A percentile compares a stretch with the other conserved stretches of the same genome.
phyloP scores from a whole-genome alignment of 1,139 yeast genomes.

The Hyphopichia buzzinii region DNA sequence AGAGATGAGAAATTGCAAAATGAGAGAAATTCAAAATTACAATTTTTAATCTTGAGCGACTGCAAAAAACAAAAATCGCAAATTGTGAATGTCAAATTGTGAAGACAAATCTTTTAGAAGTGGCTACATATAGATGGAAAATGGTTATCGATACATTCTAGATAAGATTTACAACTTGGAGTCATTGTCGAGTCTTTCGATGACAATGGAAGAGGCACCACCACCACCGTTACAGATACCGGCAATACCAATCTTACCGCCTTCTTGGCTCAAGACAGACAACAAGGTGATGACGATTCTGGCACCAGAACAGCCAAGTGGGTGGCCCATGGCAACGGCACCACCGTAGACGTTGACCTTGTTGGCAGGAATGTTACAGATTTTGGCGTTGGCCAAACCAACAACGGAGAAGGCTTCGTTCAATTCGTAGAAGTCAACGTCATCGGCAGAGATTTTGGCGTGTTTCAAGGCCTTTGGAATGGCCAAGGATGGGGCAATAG shows the following conservation, averaged over 20 bases:
- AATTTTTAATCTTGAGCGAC: background rate
- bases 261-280: constrained; percentile 73
- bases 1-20: too few species aligned
- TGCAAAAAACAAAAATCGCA: background rate
- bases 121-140: too few species aligned
- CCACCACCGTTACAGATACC: constrained; percentile 99
- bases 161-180: constrained; percentile 23
- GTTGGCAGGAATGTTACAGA: constrained; percentile 59
- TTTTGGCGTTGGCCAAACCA: constrained; percentile 84
- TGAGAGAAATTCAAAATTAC: too few species aligned
- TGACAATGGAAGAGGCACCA: constrained; percentile 68
- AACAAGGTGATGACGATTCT: constrained; percentile 85
- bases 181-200: constrained; percentile 28
- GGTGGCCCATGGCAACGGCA: constrained; percentile 97
- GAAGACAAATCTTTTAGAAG: too few species aligned
- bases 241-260: constrained; percentile 89
- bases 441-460: constrained; percentile 59
- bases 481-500: constrained; percentile 91
- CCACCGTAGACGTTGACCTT: constrained; percentile 96
- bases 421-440: constrained; percentile 82
- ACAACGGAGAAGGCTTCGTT: constrained; percentile 98
- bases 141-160: too few species aligned
- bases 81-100: too few species aligned
- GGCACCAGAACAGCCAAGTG: constrained; percentile 97
- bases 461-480: constrained; percentile 93